Evolutionary conservation across 177 flowering plant species (phyloP).

Genomic region (Vitis hybrid): DNA sequence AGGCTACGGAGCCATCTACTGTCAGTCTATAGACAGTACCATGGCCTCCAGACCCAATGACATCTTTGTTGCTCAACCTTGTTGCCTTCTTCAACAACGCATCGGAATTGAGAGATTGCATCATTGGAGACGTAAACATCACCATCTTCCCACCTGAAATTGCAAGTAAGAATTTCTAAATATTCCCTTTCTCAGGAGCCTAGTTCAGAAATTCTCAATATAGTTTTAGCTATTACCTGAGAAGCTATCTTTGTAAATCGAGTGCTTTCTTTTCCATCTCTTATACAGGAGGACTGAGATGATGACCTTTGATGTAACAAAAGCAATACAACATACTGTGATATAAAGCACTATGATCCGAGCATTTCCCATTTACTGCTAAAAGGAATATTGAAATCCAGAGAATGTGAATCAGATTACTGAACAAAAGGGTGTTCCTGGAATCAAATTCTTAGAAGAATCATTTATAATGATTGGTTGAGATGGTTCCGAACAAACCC

Average conservation of each 20-base stretch:
- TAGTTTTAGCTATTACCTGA: slow-evolving; percentile 43
- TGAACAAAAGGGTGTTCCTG: too few species aligned
- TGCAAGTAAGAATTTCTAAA: not conserved
- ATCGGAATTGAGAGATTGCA: slow-evolving; percentile 55
- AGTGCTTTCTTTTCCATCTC: slow-evolving; percentile 71
- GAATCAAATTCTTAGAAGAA: too few species aligned
- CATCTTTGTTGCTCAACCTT: slow-evolving; percentile 77
- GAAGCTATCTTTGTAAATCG: slow-evolving; percentile 49
- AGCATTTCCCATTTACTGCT: slow-evolving; percentile 46
- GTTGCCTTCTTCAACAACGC: slow-evolving; percentile 66
- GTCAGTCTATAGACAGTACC: slow-evolving; percentile 75
- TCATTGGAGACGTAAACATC: slow-evolving; percentile 60
- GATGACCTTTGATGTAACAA: slow-evolving; percentile 61
- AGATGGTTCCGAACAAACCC: too few species aligned
- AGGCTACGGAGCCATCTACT: slow-evolving; percentile 50
- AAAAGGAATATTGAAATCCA: too few species aligned
- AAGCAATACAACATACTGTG: slow-evolving; percentile 62
- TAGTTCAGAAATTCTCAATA: not conserved
- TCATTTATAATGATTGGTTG: too few species aligned
- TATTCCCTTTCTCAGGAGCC: not conserved
- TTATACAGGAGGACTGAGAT: slow-evolving; percentile 64
- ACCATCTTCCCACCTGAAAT: slow-evolving; percentile 86
- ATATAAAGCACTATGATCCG: slow-evolving; percentile 52
- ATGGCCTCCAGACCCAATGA: slow-evolving; percentile 88
- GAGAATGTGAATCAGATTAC: too few species aligned